Evolutionary conservation across 2,329 filamentous ascomycete genomes (phyloP), one percentile per base, ranked within the genome.

Genomic region (Mollisiaceae sp.): DNA sequence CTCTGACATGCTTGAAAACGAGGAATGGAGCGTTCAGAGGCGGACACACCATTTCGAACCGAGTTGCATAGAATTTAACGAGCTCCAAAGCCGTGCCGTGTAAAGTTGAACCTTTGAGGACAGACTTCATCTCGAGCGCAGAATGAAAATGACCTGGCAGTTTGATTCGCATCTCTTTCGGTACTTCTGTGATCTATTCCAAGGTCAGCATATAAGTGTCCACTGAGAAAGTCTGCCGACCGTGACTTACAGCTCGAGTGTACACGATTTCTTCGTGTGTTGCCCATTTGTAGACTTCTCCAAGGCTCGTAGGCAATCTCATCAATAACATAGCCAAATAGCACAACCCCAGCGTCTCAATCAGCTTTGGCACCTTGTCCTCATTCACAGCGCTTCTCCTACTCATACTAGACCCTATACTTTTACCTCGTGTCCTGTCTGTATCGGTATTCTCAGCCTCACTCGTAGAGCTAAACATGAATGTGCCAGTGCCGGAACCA

Each of bases 321-420:
- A 97, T 81, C 32, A 97, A 81, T 55, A 95, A 73, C 43, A 88
- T 88, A 1, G 88, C 94, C 39, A 97, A 78, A 78, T 97, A 97
- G 74, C 91, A 93, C 12, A 97, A 76, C 1, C 83, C 89, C 60
- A 98, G 78, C 0, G 90, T 90, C 70, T 97, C 94, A 50, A 91
- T 79, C 41, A 96, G 79, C 60, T 81, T 87, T 1, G 94, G 93
- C 71, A 86, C 73, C 75, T 77, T 77, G 55, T 72, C 69, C 22
- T 65, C 67, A 14, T 45, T 62, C 6, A 41, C 59, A 54, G 57
- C 61, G 41, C 55, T 70, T 38, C 67, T 72, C 41, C 66, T 70
- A 38, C 69, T 71, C 72, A 57, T 82, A 80, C 81, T 86, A 76
- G 70, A 80, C 77, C 6, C 81, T 80, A 32, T 78, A 74, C 63